Base-by-base conservation (phyloP, 805 yeast genomes). In the Helenozyma baotianmanensis region DNA sequence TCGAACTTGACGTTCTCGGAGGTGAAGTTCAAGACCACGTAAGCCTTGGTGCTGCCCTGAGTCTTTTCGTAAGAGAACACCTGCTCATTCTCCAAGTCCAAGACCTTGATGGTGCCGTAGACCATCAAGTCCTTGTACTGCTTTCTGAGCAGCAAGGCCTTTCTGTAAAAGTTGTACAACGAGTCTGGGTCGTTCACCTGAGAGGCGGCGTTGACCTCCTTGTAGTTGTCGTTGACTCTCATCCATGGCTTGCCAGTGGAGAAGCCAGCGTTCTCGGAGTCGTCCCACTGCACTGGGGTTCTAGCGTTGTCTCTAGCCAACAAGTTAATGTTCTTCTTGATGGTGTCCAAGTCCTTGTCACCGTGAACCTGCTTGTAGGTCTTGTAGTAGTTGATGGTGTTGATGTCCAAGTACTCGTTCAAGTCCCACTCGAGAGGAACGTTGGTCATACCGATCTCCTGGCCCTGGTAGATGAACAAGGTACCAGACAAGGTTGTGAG, bases 401-500 rank as follows among this genome's bases (percentile, higher is more conserved):
- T 67, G 39, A 76, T 65, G 47, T 76, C 82, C 41, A 60, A 53
- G 54, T 74, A 76, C 46, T 74, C 75, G 13, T 57, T 59, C 33
- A 74, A 55, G 14, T 62, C 58, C 77, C 78, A 74, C 25, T 50
- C 47, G 32, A 55, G 47, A 14, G 73, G 63, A 19, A 73, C 53
- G 48, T 76, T 76, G 33, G 65, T 64, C 72, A 69, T 70, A 21
- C 77, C 81, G 39, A 76, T 57, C 45, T 76, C 82, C 51, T 76
- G 82, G 32, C 81, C 82, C 53, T 76, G 80, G 54, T 74, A 76
- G 24, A 76, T 55, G 54, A 62, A 76, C 33, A 73, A 52, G 10
- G 81, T 74, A 30, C 82, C 80, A 18, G 75, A 68, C 42, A 74
- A 60, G 10, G 76, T 47, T 9, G 62, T 35, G 40, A 68, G 65